Conservation (phyloP, 106 monocot genomes). For the Dendrobium chrysotoxum region DNA sequence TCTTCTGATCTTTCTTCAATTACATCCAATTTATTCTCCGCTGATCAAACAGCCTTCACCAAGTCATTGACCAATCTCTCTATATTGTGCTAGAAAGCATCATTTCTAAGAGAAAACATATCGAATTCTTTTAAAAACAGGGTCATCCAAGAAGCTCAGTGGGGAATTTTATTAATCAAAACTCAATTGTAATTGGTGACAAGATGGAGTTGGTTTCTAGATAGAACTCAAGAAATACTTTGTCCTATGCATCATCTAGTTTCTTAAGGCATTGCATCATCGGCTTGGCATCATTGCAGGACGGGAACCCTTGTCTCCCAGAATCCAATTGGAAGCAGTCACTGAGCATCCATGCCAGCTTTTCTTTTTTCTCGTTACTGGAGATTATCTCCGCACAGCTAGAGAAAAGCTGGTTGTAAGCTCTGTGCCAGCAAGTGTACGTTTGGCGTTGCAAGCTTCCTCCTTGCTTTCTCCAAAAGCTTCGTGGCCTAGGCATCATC, state of each 20-base stretch:
- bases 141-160: not conserved
- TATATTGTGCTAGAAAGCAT: constrained; percentile 57
- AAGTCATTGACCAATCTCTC: constrained; percentile 73
- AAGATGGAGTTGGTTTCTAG: constrained; percentile 59
- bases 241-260: constrained; percentile 47
- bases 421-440: too few species aligned
- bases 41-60: constrained; percentile 31
- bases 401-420: too few species aligned
- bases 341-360: too few species aligned
- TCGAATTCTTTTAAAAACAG: not conserved
- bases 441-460: too few species aligned
- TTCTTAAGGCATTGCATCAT: constrained; percentile 68
- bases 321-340: constrained; percentile 51
- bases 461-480: too few species aligned
- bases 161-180: not conserved
- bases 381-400: too few species aligned
- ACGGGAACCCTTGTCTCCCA: constrained; percentile 43
- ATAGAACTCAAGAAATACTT: constrained; percentile 12
- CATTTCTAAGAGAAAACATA: constrained; percentile 36
- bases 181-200: constrained; percentile 78
- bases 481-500: not conserved
- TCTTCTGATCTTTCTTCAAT: too few species aligned
- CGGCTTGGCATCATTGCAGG: constrained; percentile 21
- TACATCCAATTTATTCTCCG: constrained; percentile 47
- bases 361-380: too few species aligned